Base-by-base conservation (phyloP, 2,329 filamentous ascomycete genomes). In the Xylaria hypoxylon region DNA sequence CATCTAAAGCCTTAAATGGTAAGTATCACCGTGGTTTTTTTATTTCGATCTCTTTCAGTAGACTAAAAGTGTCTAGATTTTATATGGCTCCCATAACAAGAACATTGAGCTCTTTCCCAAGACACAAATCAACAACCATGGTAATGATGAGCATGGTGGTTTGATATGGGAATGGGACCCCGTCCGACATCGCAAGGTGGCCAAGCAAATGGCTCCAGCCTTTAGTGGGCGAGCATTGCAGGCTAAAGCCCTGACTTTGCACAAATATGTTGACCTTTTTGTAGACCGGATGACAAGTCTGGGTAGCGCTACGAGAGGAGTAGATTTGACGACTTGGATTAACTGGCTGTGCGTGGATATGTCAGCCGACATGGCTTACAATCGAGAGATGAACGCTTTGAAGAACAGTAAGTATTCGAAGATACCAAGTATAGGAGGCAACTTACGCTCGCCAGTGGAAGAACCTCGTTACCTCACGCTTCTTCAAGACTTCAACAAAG, bases 151-250 rank as follows among this genome's bases (percentile, higher is more conserved):
- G 38, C 48, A 61, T 52, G 66, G 66, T 2, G 68, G 68, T 4
- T n/a, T 74, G 15, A 67, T 70, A 15, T 73, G 68, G 68, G 65
- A 74, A 45, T 51, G 59, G 50, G 70, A 75, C 13, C 70, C 71
- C 24, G 53, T 67, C 1, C 61, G 57, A 28, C 73, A 72, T 42
- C 68, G 67, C 6, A 50, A 59, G 28, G 60, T 72, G 1, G 61
- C 71, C 26, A 74, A 73, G 52, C 61, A 70, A 48, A 15, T 74
- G 1, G 35, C 70, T 1, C 73, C 72, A 2, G 73, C 72, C 5
- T 75, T 74, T 28, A 74, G 71, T 38, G n/a, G 35, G 2, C 33
- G 57, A 19, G 62, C 71, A 5, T 51, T 70, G 15, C 65, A 45
- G n/a, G 70, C 67, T 0, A 71, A 62, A 31, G 72, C 70, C 35